Conservation (phyloP, 1,284 basidiomycete genomes). For the Moniliophthora roreri region DNA sequence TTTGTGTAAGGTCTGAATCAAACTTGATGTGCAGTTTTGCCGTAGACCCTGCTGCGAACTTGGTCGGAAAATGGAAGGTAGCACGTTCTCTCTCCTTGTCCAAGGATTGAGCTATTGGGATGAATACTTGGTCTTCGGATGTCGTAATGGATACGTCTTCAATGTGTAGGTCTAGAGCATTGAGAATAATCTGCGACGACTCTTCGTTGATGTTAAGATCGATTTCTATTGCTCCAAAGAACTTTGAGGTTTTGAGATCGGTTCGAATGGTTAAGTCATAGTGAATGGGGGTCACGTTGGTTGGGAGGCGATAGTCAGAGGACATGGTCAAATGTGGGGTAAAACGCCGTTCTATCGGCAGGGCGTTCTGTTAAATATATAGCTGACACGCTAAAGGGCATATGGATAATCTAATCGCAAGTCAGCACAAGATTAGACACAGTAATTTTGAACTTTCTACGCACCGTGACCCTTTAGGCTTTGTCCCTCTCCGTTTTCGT, state of each 20-base stretch:
- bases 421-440: too few species aligned
- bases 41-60: conserved; percentile 39
- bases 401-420: too few species aligned
- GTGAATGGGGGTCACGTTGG: conserved; percentile 3
- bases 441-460: too few species aligned
- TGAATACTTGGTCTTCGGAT: background rate
- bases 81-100: conserved; percentile 56
- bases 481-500: too few species aligned
- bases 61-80: conserved; percentile 45
- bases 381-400: too few species aligned
- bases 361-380: too few species aligned
- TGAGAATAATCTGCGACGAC: conserved; percentile 58
- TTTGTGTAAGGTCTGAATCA: conserved; percentile 51
- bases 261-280: conserved; percentile 3
- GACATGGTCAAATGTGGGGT: background rate
- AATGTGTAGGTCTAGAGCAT: conserved; percentile 56
- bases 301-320: background rate
- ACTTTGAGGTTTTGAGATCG: conserved; percentile 74
- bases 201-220: conserved; percentile 56
- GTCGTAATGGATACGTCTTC: conserved; percentile 23
- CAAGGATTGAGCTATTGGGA: conserved; percentile 38
- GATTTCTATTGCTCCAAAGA: conserved; percentile 58
- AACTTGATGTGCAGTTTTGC: conserved; percentile 44
- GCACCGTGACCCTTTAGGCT: too few species aligned
- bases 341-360: too few species aligned